Evolutionary conservation across 495 filamentous ascomycete species (phyloP).

Genomic region (Penicillium verhagenii): DNA sequence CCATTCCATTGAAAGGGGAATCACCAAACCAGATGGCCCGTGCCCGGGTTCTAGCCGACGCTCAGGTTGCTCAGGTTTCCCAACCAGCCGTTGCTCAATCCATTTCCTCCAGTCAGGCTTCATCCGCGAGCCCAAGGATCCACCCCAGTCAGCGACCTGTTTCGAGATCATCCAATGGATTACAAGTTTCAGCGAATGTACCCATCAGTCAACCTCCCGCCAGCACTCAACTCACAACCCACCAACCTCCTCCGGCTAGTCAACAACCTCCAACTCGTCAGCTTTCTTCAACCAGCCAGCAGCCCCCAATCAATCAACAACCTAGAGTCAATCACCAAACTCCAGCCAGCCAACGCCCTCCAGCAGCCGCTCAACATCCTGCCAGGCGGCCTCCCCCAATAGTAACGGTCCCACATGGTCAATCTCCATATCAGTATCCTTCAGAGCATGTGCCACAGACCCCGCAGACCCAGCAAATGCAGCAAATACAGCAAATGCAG

Average conservation of each 20-base stretch:
- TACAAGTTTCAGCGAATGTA: not conserved
- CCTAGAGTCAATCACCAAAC: no score
- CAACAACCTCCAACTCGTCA: not conserved
- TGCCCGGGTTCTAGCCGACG: not conserved
- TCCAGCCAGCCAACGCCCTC: not conserved
- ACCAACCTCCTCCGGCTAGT: not conserved
- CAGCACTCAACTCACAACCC: no score
- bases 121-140: not conserved
- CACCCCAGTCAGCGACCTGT: not conserved
- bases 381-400: not conserved
- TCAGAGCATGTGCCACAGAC: not conserved
- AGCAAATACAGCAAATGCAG: not conserved
- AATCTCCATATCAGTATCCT: not conserved
- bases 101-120: not conserved
- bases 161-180: not conserved
- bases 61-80: not conserved
- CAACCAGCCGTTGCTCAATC: not conserved
- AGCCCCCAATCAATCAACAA: no score
- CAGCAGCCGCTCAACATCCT: not conserved
- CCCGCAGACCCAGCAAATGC: not conserved
- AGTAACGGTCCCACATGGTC: not conserved
- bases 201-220: not conserved
- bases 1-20: conserved; percentile 6
- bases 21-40: not conserved
- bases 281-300: no score